Percentiles rank a stretch among this genome's conserved stretches.
Conservation (phyloP, 1,284 basidiomycete species). For the Cutaneotrichosporon curvatum region DNA sequence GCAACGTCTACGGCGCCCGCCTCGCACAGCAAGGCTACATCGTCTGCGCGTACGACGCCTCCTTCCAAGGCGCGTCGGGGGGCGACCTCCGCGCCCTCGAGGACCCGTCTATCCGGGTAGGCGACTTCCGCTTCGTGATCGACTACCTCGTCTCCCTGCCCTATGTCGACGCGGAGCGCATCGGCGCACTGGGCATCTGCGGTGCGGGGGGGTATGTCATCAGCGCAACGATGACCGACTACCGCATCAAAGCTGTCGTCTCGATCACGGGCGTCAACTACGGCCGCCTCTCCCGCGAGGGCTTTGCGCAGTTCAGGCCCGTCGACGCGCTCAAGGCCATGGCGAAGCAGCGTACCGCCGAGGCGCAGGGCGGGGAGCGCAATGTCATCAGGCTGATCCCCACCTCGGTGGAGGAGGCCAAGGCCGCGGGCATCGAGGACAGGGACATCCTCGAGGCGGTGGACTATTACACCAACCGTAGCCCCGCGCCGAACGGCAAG, state of each 20-base stretch:
- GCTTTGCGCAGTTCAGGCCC: constrained; percentile 1
- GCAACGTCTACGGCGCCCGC: constrained; percentile 3
- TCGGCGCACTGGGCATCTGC: constrained; percentile 8
- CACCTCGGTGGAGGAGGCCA: constrained; percentile 1
- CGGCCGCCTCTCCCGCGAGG: constrained; percentile 5
- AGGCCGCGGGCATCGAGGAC: not conserved
- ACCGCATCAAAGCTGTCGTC: constrained; percentile 7
- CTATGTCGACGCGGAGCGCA: constrained; percentile 7
- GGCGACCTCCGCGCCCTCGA: constrained; percentile 7
- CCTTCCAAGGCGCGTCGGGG: constrained; percentile 6
- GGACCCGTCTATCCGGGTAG: constrained; percentile 4
- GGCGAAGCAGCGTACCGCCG: constrained; percentile 2
- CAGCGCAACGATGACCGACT: constrained; percentile 7
- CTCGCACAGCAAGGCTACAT: constrained; percentile 4
- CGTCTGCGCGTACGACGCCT: constrained; percentile 6
- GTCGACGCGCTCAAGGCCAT: not conserved
- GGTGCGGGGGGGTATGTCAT: constrained; percentile 6
- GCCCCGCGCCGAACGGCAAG: not conserved
- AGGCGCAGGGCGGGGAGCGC: constrained; percentile 6
- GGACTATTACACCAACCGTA: constrained; percentile 6
- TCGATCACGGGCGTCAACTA: constrained; percentile 8
- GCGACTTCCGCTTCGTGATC: constrained; percentile 6
- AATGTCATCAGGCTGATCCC: not conserved
- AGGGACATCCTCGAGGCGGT: constrained; percentile 3
- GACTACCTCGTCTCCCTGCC: constrained; percentile 8